These are phyloP conservation scores for Pseudonitzschia multiseries DNA, from an alignment of 108 stramenopile species.

Conservation along the genomic window DNA sequence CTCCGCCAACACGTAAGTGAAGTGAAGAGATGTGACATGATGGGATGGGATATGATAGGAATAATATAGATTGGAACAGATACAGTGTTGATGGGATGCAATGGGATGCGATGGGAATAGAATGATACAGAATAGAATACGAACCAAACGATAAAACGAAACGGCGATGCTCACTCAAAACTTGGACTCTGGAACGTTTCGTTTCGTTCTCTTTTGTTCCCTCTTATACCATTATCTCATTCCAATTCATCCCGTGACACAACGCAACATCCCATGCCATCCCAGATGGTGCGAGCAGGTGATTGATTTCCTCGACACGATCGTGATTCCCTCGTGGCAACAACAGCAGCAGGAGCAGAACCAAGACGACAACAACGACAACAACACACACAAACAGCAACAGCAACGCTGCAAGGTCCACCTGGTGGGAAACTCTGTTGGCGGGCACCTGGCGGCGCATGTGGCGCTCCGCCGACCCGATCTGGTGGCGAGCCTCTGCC, in stretches of 20 bases:
- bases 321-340: constrained; percentile 37
- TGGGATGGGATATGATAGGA: not conserved
- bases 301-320: constrained; percentile 52
- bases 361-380: not conserved
- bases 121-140: too few species aligned
- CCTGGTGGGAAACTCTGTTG: constrained; percentile 78
- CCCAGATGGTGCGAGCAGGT: constrained; percentile 68
- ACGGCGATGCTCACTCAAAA: too few species aligned
- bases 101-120: too few species aligned
- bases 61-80: too few species aligned
- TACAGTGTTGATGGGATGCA: too few species aligned
- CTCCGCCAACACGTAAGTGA: constrained; percentile 49
- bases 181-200: too few species aligned
- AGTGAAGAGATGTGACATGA: not conserved
- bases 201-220: not conserved
- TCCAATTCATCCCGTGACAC: too few species aligned
- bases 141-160: too few species aligned
- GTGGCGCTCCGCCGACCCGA: constrained; percentile 56
- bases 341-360: not conserved
- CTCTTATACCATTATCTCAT: not conserved
- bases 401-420: constrained; percentile 50
- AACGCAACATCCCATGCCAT: not conserved
- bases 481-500: constrained; percentile 47
- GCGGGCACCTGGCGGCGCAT: constrained; percentile 70
- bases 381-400: too few species aligned